Percentiles rank a stretch among this genome's conserved stretches.
Conservation (phyloP, 208 protist species). For the Porcisia hertigi region DNA sequence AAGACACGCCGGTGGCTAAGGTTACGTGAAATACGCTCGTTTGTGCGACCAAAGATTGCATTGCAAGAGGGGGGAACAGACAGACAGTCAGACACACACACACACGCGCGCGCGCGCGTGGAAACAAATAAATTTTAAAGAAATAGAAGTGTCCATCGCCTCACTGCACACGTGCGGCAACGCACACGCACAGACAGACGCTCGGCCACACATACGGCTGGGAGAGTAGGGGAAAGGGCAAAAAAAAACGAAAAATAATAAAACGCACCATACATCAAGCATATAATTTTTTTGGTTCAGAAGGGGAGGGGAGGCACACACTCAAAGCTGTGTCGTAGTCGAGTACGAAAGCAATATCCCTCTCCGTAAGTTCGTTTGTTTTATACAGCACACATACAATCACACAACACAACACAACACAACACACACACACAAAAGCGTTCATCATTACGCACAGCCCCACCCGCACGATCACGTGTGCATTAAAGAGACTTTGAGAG, state of each 20-base stretch:
- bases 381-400: too few relatives aligned
- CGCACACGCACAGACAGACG: too few relatives aligned
- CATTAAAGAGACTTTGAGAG: background rate
- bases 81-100: too few relatives aligned
- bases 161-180: too few relatives aligned
- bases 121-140: background rate
- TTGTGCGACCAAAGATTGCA: too few relatives aligned
- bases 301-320: background rate
- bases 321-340: too few relatives aligned
- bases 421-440: background rate
- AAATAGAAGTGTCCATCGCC: too few relatives aligned
- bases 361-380: too few relatives aligned
- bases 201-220: background rate
- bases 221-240: background rate
- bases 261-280: too few relatives aligned
- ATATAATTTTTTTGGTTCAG: background rate
- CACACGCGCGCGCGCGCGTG: background rate
- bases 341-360: background rate
- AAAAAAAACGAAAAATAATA: background rate
- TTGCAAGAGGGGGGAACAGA: too few relatives aligned
- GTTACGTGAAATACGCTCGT: too few relatives aligned
- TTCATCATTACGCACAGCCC: background rate
- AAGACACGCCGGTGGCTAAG: background rate
- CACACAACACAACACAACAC: background rate
- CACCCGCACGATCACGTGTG: background rate